A percentile compares a stretch with the other conserved stretches of the same genome.
These are phyloP conservation scores for Articulospora tetracladia DNA, from an alignment of 495 filamentous ascomycete species.

Conservation along the genomic window DNA sequence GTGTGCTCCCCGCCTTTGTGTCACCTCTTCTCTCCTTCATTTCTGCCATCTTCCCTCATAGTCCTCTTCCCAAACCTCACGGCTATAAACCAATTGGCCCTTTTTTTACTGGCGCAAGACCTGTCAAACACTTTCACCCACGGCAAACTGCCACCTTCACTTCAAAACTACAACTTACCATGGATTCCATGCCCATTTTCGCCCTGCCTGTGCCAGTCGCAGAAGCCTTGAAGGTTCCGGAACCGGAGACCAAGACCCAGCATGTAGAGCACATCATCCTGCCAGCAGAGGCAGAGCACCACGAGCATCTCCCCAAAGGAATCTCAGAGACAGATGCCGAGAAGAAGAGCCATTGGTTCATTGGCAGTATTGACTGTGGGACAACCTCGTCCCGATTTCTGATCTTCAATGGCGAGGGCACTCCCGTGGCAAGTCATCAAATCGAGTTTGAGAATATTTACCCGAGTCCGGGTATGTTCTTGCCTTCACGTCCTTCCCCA, in stretches of 20 bases:
- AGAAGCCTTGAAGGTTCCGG: constrained; percentile 17
- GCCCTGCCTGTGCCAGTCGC: constrained; percentile 1
- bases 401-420: constrained; percentile 80
- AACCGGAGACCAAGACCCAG: constrained; percentile 19
- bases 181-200: constrained; percentile 24
- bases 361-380: constrained; percentile 79
- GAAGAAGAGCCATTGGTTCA: constrained; percentile 33
- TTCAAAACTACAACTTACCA: constrained; percentile 3
- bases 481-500: neutral
- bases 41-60: neutral
- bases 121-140: neutral
- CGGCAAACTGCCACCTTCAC: neutral
- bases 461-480: constrained; percentile 79
- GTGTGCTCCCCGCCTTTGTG: constrained; percentile 1
- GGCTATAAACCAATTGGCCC: neutral
- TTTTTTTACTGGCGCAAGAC: neutral
- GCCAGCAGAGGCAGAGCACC: constrained; percentile 5
- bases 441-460: constrained; percentile 89
- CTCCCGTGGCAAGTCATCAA: constrained; percentile 82
- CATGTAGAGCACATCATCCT: constrained; percentile 22
- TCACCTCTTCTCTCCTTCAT: neutral
- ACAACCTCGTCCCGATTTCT: constrained; percentile 92
- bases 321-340: constrained; percentile 22
- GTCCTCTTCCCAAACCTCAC: neutral
- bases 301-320: constrained; percentile 21